phyloP scores from a whole-genome alignment of 306 rosid species.

The Dalbergia oliveri region DNA sequence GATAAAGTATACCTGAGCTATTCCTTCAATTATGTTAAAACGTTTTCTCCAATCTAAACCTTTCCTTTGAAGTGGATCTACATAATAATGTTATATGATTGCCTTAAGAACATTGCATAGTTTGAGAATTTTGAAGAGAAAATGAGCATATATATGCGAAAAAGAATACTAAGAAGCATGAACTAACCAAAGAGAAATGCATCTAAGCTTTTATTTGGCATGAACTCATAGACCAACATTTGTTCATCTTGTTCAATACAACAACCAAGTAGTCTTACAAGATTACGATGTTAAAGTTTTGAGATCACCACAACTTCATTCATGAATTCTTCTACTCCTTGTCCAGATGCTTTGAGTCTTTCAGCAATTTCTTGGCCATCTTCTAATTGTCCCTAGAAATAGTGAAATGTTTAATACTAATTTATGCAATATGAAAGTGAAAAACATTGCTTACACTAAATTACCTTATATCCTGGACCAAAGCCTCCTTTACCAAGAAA shows the following conservation, averaged over 20 bases:
- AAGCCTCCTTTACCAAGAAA: constrained; percentile 52
- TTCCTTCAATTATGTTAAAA: constrained; percentile 45
- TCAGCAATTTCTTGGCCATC: constrained; percentile 60
- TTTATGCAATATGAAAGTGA: not conserved
- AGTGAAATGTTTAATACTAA: not conserved
- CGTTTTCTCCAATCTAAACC: constrained; percentile 45
- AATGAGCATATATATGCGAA: not conserved
- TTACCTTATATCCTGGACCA: constrained; percentile 52
- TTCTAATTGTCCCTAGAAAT: constrained; percentile 42
- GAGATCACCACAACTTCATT: constrained; percentile 59
- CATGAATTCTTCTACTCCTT: constrained; percentile 59
- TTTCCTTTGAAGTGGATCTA: constrained; percentile 44
- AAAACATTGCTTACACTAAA: not conserved
- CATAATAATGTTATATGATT: not conserved
- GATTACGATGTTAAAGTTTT: constrained; percentile 64
- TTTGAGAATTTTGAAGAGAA: not conserved
- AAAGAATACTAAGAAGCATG: not conserved
- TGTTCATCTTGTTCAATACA: constrained; percentile 55
- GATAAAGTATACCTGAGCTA: constrained; percentile 51
- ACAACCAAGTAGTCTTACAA: constrained; percentile 60
- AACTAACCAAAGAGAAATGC: constrained; percentile 59
- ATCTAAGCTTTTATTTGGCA: constrained; percentile 65
- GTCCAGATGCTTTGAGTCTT: constrained; percentile 57
- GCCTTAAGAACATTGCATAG: not conserved
- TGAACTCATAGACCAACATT: constrained; percentile 58